These are phyloP conservation scores for Ogataea thermomethanolica DNA, from an alignment of 805 yeast genomes.

Conservation along the genomic window DNA sequence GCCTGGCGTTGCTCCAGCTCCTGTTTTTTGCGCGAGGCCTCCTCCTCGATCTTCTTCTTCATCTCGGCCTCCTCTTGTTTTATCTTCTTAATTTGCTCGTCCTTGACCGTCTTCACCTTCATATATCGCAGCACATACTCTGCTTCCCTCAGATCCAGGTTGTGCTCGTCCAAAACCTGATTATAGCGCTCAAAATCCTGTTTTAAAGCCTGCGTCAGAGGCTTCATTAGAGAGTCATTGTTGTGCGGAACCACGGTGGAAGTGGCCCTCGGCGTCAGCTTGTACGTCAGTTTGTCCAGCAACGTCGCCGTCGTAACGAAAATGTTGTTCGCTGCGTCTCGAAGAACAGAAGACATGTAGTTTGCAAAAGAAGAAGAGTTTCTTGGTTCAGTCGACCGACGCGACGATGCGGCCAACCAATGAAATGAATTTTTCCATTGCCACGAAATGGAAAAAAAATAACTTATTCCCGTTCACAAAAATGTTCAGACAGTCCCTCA, in stretches of 20 bases:
- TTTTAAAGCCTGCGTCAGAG: constrained; percentile 24
- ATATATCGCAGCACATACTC: constrained; percentile 27
- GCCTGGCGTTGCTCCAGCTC: constrained; percentile 17
- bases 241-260: constrained; percentile 29
- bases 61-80: constrained; percentile 22
- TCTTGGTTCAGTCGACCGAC: constrained; percentile 16
- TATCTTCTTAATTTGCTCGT: constrained; percentile 22
- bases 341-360: constrained; percentile 27
- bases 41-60: constrained; percentile 22
- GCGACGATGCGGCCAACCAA: constrained; percentile 10
- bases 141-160: constrained; percentile 29
- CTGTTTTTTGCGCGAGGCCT: constrained; percentile 16
- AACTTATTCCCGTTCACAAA: constrained; percentile 2
- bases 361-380: neutral
- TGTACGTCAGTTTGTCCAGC: constrained; percentile 30
- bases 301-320: constrained; percentile 33
- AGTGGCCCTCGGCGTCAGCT: constrained; percentile 25
- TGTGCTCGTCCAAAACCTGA: constrained; percentile 28
- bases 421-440: constrained; percentile 3
- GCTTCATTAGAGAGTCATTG: constrained; percentile 26
- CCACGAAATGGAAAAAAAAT: constrained; percentile 12
- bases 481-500: constrained; percentile 64
- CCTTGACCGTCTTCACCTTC: constrained; percentile 28
- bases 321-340: constrained; percentile 32
- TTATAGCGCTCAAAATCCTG: constrained; percentile 29